Conservation (phyloP, 2,329 filamentous ascomycete species). For the Colletotrichum musae region DNA sequence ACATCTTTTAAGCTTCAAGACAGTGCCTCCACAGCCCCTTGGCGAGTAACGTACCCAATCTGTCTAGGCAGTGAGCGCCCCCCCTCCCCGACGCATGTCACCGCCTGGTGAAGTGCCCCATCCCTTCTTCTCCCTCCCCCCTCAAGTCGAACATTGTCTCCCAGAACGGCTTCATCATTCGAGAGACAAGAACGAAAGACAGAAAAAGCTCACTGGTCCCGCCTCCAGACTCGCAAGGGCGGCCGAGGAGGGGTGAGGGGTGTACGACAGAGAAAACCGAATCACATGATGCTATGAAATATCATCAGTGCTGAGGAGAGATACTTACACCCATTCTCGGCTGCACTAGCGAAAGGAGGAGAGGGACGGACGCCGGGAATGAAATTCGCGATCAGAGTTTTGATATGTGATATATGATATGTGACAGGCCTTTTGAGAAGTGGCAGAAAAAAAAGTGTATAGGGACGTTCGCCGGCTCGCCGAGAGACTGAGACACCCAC, state of each 20-base stretch:
- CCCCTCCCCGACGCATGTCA: no score
- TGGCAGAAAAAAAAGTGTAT: not conserved
- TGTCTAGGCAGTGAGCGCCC: not conserved
- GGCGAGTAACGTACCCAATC: not conserved
- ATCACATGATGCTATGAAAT: no score
- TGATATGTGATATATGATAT: slow-evolving; percentile 28
- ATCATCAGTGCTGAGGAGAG: no score
- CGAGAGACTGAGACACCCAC: no score
- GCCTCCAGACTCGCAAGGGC: not conserved
- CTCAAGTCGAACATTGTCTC: not conserved
- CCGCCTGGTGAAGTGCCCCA: not conserved
- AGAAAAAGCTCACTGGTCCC: not conserved
- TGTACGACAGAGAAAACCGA: not conserved
- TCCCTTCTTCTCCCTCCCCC: not conserved
- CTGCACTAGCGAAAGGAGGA: not conserved
- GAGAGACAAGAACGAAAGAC: slow-evolving; percentile 1
- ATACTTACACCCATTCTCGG: no score
- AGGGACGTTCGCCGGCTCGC: no score
- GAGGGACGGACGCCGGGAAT: not conserved
- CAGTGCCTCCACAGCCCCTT: no score
- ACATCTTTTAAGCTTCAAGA: no score
- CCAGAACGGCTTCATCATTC: slow-evolving; percentile 13
- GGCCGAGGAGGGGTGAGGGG: not conserved
- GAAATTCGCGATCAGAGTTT: not conserved
- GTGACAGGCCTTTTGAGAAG: not conserved